Base-by-base conservation (phyloP, 805 yeast genomes). In the Myxozyma mucilagina region DNA sequence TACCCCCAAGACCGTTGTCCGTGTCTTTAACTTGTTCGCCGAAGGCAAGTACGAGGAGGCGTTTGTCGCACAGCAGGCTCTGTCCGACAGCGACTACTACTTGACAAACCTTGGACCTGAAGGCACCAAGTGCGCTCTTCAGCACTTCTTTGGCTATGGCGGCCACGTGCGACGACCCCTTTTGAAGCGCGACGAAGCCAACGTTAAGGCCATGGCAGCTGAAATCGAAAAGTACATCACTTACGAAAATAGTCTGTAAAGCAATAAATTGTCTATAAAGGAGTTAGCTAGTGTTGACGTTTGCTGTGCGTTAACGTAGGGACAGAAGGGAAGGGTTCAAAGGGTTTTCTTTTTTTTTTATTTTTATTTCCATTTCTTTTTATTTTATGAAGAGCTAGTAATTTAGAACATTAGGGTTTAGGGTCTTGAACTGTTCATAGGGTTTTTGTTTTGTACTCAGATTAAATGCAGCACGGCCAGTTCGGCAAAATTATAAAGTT, bases 1-100 rank as follows among this genome's bases (percentile, higher is more conserved):
- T 2, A 80, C 75, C 72, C 86, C 86, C 62, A 79, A 80, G 71
- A 72, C 78, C 4, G 77, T 77, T 53, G 81, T 79, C 57, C 74
- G 74, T 53, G 60, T 54, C 47, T 61, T 53, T 45, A 38, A 53
- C 18, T 69, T 82, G 50, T 80, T 73, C 65, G 72, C 75, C 44
- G 71, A 69, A 11, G 83, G 83, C 35, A 75, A 80, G 54, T 63
- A 68, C 52, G 74, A 71, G 48, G 77, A 73, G 63, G 85, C 85
- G n/a, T 73, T 72, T 57, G 68, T 70, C 55, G 69, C 81, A 45
- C 85, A 82, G 70, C 69, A 71, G 54, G 64, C 71, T 35, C 76
- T 76, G 36, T 73, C 82, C 11, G 74, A 78, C 64, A 82, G 77
- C 41, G 86, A 82, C 66, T 79, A 75, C 55, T 43, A 45, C 16